Evolutionary conservation across 768 basidiomycete genomes (phyloP), one percentile per base, ranked within the genome.

Genomic region (Rubroboletus satanas): DNA sequence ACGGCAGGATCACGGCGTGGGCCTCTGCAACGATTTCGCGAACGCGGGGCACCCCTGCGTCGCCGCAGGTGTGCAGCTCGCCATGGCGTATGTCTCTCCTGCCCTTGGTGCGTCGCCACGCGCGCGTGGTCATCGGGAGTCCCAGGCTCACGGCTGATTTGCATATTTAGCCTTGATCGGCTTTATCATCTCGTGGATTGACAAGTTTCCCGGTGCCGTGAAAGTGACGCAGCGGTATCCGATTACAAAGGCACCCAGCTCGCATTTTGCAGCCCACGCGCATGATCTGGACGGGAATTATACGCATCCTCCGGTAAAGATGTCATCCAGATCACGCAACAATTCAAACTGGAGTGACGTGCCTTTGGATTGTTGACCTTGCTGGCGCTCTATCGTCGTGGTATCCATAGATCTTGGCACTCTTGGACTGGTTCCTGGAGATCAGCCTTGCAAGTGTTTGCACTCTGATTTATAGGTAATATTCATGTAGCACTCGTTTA

Each of bases 211-310:
- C 0, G 66, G 68, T 2, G 66, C 47, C 7, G 57, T 64, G 7
- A 55, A 52, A 35, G 68, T 70, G 56, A 60, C 35, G 7, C 57
- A 59, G 7, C 63, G 68, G 35, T 64, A 70, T 39, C 55, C 57
- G 17, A 39, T 62, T 17, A 72, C 66, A n/a, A 72, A 71, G 47
- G 70, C 70, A 4, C 57, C 70, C 4, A 72, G 68, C 36, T 70
- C 68, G 33, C 62, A 51, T 10, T 66, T 64, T 14, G 53, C 57
- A 7, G 68, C 68, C 6, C 35, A 61, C 0, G 52, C 1, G n/a
- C 54, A 71, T 28, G 59, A 63, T 15, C 47, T 70, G 36, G 70
- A 70, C 9, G 53, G 48, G n/a, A 35, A 17, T 4, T 63, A 59
- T 39, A 61, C 66, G 33, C 42, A 7, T 36, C 41, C 60, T 10